Evolutionary conservation across 495 filamentous ascomycete genomes (phyloP), one percentile per base, ranked within the genome.

Genomic region (Tuber calosporum): DNA sequence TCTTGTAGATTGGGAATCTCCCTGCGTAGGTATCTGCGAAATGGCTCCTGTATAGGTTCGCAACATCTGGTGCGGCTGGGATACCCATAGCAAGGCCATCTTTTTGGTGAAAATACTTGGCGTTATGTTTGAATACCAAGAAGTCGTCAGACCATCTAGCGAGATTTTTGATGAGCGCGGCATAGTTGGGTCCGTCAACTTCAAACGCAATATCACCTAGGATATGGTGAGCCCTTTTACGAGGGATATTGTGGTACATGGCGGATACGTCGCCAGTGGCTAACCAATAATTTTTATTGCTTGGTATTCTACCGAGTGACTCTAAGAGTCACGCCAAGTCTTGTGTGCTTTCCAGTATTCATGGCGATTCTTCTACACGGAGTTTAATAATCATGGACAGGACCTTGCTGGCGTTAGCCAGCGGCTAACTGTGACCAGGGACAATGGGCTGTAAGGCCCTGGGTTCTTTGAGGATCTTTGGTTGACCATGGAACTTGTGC

Each of bases 401-500:
- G 4, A 72, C 13, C 17, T 72, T 72, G 7, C 39, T 42, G 0
- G 58, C 58, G n/a, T 72, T 68, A 9, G 62, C 22, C 5, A 72
- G 38, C 7, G 53, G 71, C 9, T 68, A 72, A 15, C 62, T 68
- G 7, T 72, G 71, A 36, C 66, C 68, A 0, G 71, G 71, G 2
- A 72, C 39, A 1, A 72, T 72, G 0, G 71, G 71, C 0, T 66
- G 34, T 1, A 72, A 36, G 2, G 37, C 48, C 66, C 71, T 68
- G 4, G 71, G 71, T 1, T 15, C 30, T 17, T 72, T 72, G 8
- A 68, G 71, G 7, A 72, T 20, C 15, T 73, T 73, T 0, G 71
- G 71, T 0, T 68, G 37, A 3, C 71, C 71, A 13, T 73, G 71
- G 40, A 73, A 73, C 13, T 34, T 73, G 0, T 66, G 71, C 19